Conservation (phyloP, 2,329 filamentous ascomycete genomes). For the Exserohilum turcica region DNA sequence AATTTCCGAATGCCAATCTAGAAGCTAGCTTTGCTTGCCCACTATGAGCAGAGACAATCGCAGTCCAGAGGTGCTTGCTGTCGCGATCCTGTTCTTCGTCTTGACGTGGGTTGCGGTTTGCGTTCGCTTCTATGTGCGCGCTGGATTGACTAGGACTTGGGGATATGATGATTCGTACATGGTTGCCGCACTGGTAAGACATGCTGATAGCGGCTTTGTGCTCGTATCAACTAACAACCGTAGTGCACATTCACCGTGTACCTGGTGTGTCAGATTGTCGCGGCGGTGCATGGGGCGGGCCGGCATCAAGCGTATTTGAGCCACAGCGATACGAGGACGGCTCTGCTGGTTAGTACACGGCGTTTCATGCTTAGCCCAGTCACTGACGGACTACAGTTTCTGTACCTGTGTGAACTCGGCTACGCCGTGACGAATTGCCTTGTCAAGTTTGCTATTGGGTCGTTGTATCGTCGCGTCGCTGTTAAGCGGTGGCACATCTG, state of each 20-base stretch:
- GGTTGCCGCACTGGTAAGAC: constrained; percentile 43
- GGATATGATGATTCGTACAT: constrained; percentile 51
- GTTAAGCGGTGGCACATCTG: constrained; percentile 52
- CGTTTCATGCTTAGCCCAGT: not conserved
- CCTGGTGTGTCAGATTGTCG: constrained; percentile 47
- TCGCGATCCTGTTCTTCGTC: constrained; percentile 47
- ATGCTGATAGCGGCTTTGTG: too few species aligned
- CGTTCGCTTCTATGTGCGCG: constrained; percentile 48
- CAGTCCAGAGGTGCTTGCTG: constrained; percentile 29
- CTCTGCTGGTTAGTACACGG: constrained; percentile 31
- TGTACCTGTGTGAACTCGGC: constrained; percentile 63
- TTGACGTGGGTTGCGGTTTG: constrained; percentile 47
- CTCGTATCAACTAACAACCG: constrained; percentile 2
- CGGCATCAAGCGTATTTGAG: constrained; percentile 44
- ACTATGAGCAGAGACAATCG: constrained; percentile 21
- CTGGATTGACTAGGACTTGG: constrained; percentile 45
- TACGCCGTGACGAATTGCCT: constrained; percentile 57
- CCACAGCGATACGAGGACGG: constrained; percentile 34
- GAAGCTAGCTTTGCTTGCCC: not conserved
- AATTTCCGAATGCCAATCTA: too few species aligned
- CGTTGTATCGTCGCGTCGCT: constrained; percentile 61
- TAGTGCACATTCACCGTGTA: constrained; percentile 49
- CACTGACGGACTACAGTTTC: constrained; percentile 46
- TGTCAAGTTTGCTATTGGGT: constrained; percentile 58
- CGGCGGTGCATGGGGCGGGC: constrained; percentile 49